Conservation (phyloP, 208 protist species). For the Trypanosoma scelopori region DNA sequence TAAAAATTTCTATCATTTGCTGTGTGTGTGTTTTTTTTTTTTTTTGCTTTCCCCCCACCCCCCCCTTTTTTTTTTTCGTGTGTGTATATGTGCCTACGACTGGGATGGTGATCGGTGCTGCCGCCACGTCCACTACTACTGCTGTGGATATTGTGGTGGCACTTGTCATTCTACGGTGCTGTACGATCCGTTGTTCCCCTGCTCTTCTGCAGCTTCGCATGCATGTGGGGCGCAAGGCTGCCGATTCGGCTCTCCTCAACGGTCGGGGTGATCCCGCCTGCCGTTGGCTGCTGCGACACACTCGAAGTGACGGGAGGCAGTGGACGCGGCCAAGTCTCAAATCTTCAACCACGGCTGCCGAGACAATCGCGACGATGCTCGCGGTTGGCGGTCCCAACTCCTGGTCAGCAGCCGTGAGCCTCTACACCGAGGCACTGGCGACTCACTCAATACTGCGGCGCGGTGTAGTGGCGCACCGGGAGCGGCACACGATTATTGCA, state of each 20-base stretch:
- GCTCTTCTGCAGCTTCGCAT: conserved; percentile 8
- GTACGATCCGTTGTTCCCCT: neutral
- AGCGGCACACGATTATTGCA: conserved; percentile 6
- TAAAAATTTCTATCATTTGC: no score
- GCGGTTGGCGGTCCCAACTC: conserved; percentile 2
- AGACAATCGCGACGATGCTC: conserved; percentile 13
- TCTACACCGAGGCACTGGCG: conserved; percentile 21
- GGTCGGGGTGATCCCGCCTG: neutral
- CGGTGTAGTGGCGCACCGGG: conserved; percentile 1
- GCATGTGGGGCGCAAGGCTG: conserved; percentile 9
- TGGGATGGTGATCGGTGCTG: neutral
- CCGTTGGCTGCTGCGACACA: conserved; percentile 15
- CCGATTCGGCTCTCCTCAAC: neutral
- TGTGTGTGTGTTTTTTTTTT: no score
- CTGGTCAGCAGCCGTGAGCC: conserved; percentile 1
- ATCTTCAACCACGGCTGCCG: conserved; percentile 9
- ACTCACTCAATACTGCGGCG: conserved; percentile 8
- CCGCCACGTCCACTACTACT: neutral
- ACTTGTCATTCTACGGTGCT: no score
- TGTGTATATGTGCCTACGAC: conserved; percentile 5
- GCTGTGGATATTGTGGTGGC: neutral
- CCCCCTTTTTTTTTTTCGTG: neutral
- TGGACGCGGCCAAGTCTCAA: conserved; percentile 9
- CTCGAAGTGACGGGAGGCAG: neutral
- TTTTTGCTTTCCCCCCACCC: neutral